A percentile compares a stretch with the other conserved stretches of the same genome.
Conservation (phyloP, 1,139 yeast species). For the Yamadazyma taylorii region DNA sequence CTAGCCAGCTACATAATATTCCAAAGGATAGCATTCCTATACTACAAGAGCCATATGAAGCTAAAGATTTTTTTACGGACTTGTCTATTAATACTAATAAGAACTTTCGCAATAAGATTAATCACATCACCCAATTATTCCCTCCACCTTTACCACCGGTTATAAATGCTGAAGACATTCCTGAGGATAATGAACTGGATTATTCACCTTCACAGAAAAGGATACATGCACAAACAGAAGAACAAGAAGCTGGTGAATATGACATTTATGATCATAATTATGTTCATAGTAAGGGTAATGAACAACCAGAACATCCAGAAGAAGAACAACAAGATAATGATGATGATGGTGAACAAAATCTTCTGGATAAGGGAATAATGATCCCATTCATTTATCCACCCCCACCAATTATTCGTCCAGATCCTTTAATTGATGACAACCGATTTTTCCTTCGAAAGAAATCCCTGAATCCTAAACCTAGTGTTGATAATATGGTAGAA, state of each 20-base stretch:
- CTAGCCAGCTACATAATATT: constrained; percentile 18
- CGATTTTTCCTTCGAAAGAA: constrained; percentile 3
- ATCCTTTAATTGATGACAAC: constrained; percentile 16
- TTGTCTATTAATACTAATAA: constrained; percentile 22
- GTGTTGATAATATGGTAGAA: constrained; percentile 16
- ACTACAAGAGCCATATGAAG: constrained; percentile 30
- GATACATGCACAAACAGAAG: too few species aligned
- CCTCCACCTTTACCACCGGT: constrained; percentile 46
- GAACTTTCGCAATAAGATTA: constrained; percentile 21
- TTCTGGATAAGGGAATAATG: constrained; percentile 39
- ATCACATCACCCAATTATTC: constrained; percentile 28
- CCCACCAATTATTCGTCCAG: constrained; percentile 36
- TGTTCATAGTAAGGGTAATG: constrained; percentile 6
- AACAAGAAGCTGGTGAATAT: too few species aligned
- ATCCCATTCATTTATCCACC: constrained; percentile 49
- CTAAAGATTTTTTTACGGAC: constrained; percentile 38
- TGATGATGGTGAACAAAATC: background rate
- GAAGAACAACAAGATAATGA: background rate
- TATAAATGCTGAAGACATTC: background rate
- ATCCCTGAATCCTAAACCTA: constrained; percentile 5
- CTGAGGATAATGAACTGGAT: background rate
- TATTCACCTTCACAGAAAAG: too few species aligned
- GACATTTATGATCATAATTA: too few species aligned
- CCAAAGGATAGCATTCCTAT: constrained; percentile 43
- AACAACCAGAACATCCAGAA: background rate